A percentile compares a stretch with the other conserved stretches of the same genome.
Evolutionary conservation across 2,329 filamentous ascomycete species (phyloP).

Genomic region (Ceratocystis colombiana): DNA sequence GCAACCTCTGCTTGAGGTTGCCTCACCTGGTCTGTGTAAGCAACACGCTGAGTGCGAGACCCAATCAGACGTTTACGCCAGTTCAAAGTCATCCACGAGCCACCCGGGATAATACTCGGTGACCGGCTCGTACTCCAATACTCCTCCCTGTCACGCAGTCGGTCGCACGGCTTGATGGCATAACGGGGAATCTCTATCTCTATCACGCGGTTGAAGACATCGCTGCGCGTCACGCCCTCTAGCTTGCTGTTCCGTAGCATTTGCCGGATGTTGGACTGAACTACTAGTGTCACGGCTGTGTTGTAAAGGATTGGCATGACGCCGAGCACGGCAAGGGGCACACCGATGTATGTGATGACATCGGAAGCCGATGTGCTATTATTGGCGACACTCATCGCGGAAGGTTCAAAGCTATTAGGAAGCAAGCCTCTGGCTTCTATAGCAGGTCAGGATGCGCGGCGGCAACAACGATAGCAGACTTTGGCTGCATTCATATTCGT

Average conservation of each 20-base stretch:
- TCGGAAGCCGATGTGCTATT: slow-evolving; percentile 31
- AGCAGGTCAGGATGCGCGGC: not conserved
- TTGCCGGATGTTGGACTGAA: slow-evolving; percentile 50
- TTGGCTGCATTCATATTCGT: not conserved
- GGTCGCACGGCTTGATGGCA: slow-evolving; percentile 51
- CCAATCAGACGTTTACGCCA: slow-evolving; percentile 56
- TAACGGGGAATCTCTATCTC: slow-evolving; percentile 57
- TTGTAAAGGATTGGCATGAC: slow-evolving; percentile 58
- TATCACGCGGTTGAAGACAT: slow-evolving; percentile 55
- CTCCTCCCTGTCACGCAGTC: slow-evolving; percentile 41
- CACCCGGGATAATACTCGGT: slow-evolving; percentile 47
- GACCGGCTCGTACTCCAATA: slow-evolving; percentile 49
- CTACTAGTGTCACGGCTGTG: slow-evolving; percentile 49
- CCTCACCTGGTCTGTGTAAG: slow-evolving; percentile 49
- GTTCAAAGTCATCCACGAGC: slow-evolving; percentile 55
- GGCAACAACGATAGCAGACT: not conserved
- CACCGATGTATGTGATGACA: slow-evolving; percentile 47
- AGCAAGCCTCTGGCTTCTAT: not conserved
- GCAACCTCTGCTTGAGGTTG: slow-evolving; percentile 44
- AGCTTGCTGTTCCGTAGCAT: slow-evolving; percentile 48
- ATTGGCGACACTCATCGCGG: not conserved
- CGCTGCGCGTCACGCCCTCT: slow-evolving; percentile 50
- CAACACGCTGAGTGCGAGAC: slow-evolving; percentile 51
- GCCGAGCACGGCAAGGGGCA: slow-evolving; percentile 49
- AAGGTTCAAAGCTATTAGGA: not conserved